Base-by-base conservation (phyloP, 148 eudicot species). In the Silene latifolia region DNA sequence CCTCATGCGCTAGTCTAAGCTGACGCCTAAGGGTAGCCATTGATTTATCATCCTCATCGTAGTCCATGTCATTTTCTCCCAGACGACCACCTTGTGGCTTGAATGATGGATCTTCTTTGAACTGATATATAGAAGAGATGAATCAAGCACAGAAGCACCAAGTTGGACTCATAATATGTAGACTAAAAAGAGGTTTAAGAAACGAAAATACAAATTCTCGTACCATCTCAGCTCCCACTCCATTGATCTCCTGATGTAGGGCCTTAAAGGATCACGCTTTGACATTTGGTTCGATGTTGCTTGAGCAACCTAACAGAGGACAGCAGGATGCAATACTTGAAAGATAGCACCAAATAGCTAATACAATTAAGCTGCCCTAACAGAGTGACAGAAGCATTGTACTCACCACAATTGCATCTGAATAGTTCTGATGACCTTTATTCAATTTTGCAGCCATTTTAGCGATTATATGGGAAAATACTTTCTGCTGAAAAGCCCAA, bases 211-310 rank as follows among this genome's bases (percentile, higher is more conserved):
- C 56, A 65, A 27, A 68, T n/a, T 48, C 53, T n/a, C 79, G 65
- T 88, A 93, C 98, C 97, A 93, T 89, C 74, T 93, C 85, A 76
- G 86, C 88, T 76, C 91, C 65, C 98, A 91, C 89, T 82, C 88
- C 85, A 79, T 93, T 89, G 71, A 91, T 83, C 80, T 91, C 84
- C 98, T n/a, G n/a, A 93, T 93, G 83, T 80, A 86, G 18, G 87
- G 88, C 81, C 92, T 88, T 63, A 91, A 76, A 25, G 94, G 97
- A 83, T 93, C 98, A 71, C 96, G 98, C 83, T 88, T 93, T 25
- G 98, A 85, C 89, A 93, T 91, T 80, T 91, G 98, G 75, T 88
- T 93, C 24, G 98, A 93, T 57, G 98, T 93, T 72, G 92, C 98
- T 83, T 93, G 93, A 73, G 98, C 96, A 74, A 92, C 93, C 98